Evolutionary conservation across 257 asterid genomes (phyloP).

Genomic region (Solanum tacnaense): DNA sequence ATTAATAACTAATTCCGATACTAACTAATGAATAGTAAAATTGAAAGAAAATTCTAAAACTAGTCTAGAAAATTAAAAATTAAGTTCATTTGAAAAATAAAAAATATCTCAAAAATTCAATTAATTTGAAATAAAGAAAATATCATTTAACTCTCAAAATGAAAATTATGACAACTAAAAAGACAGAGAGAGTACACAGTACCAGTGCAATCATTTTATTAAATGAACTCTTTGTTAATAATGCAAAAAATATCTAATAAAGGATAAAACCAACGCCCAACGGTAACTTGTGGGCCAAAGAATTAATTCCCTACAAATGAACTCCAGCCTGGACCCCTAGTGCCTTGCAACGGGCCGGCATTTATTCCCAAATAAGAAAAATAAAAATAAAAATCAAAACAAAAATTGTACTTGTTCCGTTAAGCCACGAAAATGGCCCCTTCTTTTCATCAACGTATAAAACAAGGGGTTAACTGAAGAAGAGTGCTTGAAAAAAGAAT

Average conservation of each 20-base stretch:
- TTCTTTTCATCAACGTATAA: neutral
- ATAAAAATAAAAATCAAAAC: too few species aligned
- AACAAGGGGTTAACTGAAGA: neutral
- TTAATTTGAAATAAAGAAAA: too few species aligned
- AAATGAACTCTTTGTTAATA: neutral
- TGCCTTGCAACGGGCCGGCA: neutral
- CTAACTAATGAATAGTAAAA: too few species aligned
- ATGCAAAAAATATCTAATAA: neutral
- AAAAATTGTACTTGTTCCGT: neutral
- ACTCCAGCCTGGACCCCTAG: neutral
- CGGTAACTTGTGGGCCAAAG: neutral
- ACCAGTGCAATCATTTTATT: too few species aligned
- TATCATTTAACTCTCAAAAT: too few species aligned
- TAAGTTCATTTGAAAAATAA: too few species aligned
- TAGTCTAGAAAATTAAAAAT: too few species aligned
- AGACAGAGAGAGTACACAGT: too few species aligned
- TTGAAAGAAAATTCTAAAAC: too few species aligned
- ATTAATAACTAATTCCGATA: too few species aligned
- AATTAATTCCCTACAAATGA: neutral
- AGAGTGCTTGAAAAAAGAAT: neutral
- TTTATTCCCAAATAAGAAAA: neutral
- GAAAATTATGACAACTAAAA: too few species aligned
- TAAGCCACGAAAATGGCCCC: neutral
- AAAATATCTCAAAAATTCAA: too few species aligned
- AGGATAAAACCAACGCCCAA: neutral